These are phyloP conservation scores for Boletus sp. DNA, from an alignment of 768 basidiomycete species.

Conservation along the genomic window DNA sequence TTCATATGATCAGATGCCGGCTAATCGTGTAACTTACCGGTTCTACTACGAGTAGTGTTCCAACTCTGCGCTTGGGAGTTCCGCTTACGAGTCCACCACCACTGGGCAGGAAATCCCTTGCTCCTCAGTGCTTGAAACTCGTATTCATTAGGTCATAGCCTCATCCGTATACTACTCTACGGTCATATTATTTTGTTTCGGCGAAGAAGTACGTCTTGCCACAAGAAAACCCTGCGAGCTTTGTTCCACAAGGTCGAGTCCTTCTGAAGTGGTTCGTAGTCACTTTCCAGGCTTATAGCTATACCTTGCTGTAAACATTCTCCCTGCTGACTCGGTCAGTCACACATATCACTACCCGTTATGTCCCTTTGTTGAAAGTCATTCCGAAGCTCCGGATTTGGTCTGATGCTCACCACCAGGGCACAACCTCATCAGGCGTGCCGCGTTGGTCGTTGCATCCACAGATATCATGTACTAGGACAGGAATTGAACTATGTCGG, in stretches of 20 bases:
- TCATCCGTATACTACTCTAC: too few species aligned
- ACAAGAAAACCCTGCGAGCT: not conserved
- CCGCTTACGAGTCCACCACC: too few species aligned
- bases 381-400: not conserved
- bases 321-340: not conserved
- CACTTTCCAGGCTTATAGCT: conserved; percentile 3
- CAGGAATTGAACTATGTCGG: too few species aligned
- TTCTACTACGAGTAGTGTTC: too few species aligned
- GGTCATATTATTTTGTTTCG: not conserved
- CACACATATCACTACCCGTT: not conserved
- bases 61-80: too few species aligned
- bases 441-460: not conserved
- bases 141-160: too few species aligned
- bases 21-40: too few species aligned
- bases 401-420: not conserved
- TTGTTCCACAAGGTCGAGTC: not conserved
- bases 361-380: not conserved
- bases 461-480: not conserved
- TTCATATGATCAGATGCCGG: too few species aligned
- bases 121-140: too few species aligned
- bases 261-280: conserved; percentile 4
- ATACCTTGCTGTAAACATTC: not conserved
- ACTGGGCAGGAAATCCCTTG: too few species aligned
- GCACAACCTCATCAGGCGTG: not conserved
- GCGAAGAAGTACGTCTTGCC: conserved; percentile 1